Base-by-base conservation (phyloP, 768 basidiomycete genomes). In the Leucocoprinus leucothites region DNA sequence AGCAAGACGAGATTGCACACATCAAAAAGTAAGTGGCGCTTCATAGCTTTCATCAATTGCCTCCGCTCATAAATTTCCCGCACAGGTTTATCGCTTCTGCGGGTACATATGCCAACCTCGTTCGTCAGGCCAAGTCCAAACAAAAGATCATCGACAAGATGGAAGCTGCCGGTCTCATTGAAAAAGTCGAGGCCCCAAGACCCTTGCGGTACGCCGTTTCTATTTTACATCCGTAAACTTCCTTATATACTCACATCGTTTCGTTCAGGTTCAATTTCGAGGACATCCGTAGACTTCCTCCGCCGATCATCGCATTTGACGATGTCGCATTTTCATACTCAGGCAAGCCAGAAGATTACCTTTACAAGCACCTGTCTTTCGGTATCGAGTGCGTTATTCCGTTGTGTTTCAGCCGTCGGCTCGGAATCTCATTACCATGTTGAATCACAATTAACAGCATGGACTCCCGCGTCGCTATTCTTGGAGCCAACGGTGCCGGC, bases 91-190 rank as follows among this genome's bases (percentile, higher is more conserved):
- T 98, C 62, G 93, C 97, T 6, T 95, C 93, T n/a, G 96, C 96
- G 34, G 96, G 96, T 83, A 99, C 96, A 34, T 99, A 98, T 68
- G 97, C 96, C 63, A 99, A 99, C 72, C 84, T 99, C 61, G 96
- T 99, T 64, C 92, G 88, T 66, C 96, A 99, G 72, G 96, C 96
- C 62, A 98, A 99, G 76, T 98, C 95, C 48, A 99, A 99, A 71
- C 96, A 99, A 73, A 99, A 99, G 82, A 98, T 99, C 60, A 96
- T 99, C 73, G 96, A 99, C 80, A 99, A 99, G 84, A 99, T 99
- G 96, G 97, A 99, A 79, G 96, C 96, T 24, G 96, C 95, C 13
- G 96, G 96, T 59, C 80, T 99, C 41, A 81, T 99, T 67, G 93
- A 99, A 72, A 94, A 93, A 74, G 75, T 97, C 56, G 93, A 95